Evolutionary conservation across 1,284 basidiomycete species (phyloP), one percentile per base, ranked within the genome.

Genomic region (Coniophora puteana): DNA sequence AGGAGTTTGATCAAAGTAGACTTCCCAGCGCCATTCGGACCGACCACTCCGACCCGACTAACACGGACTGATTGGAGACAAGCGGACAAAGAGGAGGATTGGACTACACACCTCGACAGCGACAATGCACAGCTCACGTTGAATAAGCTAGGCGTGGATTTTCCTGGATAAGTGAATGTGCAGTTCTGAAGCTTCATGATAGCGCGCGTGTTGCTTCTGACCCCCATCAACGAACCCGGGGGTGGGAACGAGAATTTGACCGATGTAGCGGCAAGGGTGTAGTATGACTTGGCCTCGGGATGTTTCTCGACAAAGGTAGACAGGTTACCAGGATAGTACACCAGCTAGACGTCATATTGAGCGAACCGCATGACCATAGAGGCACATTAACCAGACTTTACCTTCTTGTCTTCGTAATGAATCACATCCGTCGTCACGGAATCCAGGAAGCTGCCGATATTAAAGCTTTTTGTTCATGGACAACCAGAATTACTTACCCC

Each of bases 201-300:
- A 8, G 94, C 92, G 46, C 95, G 85, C 12, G 95, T 99, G 62
- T 89, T 93, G 60, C 93, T 96, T 53, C 95, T 82, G 43, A 99
- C 94, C 49, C 96, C 95, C 89, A 98, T 94, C 49, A 99, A 77
- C 39, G 89, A 92, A 36, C 95, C 95, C 30, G 95, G 95, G 24
- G 94, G 80, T 34, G 95, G 95, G 80, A 99, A 99, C 25, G 89
- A 72, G 72, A 99, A 97, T 68, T 93, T 95, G 72, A 98, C 87
- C 43, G 90, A 87, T 40, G 91, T 94, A 3, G 93, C 93, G 12
- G 92, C 89, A 22, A 99, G 83, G 22, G 93, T 95, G 72, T 98
- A 98, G 77, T 97, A 99, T 8, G 93, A 93, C 71, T 89, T 93
- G 39, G 94, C 96, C 58, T 94, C 89, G 8, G 95, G 95, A 52